Conservation (phyloP, 345 rosid species). For the Salix dunnii region DNA sequence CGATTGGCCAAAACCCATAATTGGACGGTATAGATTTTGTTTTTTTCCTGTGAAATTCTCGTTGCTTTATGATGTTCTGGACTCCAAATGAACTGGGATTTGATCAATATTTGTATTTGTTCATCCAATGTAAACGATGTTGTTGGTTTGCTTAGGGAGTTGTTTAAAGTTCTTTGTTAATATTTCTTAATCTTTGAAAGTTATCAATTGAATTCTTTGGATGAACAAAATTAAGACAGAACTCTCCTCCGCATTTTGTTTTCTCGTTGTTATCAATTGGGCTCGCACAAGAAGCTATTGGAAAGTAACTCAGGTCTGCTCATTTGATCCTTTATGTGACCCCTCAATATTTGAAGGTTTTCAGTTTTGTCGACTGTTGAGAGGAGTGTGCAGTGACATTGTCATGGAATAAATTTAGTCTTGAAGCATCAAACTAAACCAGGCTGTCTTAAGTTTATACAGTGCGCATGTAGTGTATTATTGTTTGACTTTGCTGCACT, state of each 20-base stretch:
- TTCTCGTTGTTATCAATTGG: no score
- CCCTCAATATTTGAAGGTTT: no score
- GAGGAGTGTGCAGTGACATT: no score
- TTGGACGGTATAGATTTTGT: slow-evolving; percentile 65
- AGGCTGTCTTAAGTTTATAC: not conserved
- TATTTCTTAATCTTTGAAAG: not conserved
- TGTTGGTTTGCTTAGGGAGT: not conserved
- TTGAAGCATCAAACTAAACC: not conserved
- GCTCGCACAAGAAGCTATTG: no score
- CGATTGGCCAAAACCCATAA: slow-evolving; percentile 79
- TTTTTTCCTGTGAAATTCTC: not conserved
- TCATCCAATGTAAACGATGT: not conserved
- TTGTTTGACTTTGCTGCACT: not conserved
- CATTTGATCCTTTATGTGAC: no score
- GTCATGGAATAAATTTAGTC: no score
- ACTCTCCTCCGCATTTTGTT: no score
- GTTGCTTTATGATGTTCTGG: not conserved
- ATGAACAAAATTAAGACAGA: no score
- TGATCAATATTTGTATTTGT: not conserved
- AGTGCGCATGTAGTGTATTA: not conserved
- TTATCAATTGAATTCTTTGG: no score
- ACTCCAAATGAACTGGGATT: not conserved
- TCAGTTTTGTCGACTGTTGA: no score
- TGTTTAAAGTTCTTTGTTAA: not conserved
- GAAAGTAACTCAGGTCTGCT: no score